These are phyloP conservation scores for Austroboletus novae-zelandiae DNA, from an alignment of 1,284 basidiomycete species.

Conservation along the genomic window DNA sequence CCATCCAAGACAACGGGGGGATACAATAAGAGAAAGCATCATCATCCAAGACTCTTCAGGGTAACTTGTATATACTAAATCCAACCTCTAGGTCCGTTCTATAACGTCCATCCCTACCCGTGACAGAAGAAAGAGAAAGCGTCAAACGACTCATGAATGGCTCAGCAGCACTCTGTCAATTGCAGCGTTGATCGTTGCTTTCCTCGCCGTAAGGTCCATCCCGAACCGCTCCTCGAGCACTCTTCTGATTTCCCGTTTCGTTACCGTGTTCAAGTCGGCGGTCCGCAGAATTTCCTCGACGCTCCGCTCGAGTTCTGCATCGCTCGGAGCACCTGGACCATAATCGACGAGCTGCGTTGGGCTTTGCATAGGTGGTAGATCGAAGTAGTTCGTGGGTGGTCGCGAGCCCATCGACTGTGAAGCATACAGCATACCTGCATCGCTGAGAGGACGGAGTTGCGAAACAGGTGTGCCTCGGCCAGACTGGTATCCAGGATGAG, in stretches of 20 bases:
- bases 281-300: constrained; percentile 69
- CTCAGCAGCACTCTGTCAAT: constrained; percentile 62
- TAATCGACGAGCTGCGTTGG: constrained; percentile 49
- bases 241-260: constrained; percentile 84
- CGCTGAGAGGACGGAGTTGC: constrained; percentile 40
- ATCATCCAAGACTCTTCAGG: constrained; percentile 13
- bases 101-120: constrained; percentile 7
- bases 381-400: constrained; percentile 72
- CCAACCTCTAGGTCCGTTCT: constrained; percentile 16
- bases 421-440: constrained; percentile 41
- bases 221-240: constrained; percentile 79
- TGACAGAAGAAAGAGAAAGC: neutral
- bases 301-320: constrained; percentile 69
- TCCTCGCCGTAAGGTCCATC: constrained; percentile 65
- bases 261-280: constrained; percentile 85
- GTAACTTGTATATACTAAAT: constrained; percentile 17
- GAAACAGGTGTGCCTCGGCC: constrained; percentile 40
- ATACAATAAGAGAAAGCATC: constrained; percentile 7
- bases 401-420: constrained; percentile 65
- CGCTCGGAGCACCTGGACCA: constrained; percentile 48
- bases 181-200: constrained; percentile 65
- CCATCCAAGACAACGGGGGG: neutral
- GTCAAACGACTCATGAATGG: constrained; percentile 16
- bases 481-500: constrained; percentile 70
- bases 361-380: constrained; percentile 55